A percentile compares a stretch with the other conserved stretches of the same genome.
Conservation (phyloP, 495 filamentous ascomycete species). For the Stereocaulon alpinum region DNA sequence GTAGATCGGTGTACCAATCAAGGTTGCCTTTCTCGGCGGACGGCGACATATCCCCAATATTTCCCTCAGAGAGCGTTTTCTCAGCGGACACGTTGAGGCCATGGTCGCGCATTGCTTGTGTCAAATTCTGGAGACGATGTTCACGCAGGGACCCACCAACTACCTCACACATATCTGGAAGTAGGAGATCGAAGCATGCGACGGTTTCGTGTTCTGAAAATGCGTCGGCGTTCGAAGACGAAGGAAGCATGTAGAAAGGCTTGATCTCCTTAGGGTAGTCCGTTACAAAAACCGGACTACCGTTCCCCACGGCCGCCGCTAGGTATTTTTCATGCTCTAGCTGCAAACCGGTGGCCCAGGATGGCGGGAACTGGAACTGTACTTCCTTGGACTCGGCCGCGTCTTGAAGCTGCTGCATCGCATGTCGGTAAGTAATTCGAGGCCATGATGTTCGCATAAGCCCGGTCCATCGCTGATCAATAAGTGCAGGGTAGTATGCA, state of each 20-base stretch:
- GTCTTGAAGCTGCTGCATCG: constrained; percentile 55
- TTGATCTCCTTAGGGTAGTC: constrained; percentile 80
- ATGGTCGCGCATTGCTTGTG: constrained; percentile 58
- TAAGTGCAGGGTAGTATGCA: constrained; percentile 22
- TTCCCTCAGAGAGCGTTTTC: neutral
- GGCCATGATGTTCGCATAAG: constrained; percentile 58
- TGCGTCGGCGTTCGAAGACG: constrained; percentile 13
- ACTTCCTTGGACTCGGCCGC: constrained; percentile 40
- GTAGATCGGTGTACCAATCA: constrained; percentile 90
- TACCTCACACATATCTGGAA: constrained; percentile 83
- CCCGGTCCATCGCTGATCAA: constrained; percentile 61
- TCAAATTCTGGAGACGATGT: constrained; percentile 61
- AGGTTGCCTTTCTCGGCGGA: constrained; percentile 41
- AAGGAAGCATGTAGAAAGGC: constrained; percentile 90
- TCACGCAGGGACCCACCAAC: constrained; percentile 91
- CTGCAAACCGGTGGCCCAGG: constrained; percentile 67
- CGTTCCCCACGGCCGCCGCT: constrained; percentile 56
- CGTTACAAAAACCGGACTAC: constrained; percentile 79
- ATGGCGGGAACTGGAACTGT: constrained; percentile 54
- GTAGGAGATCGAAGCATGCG: constrained; percentile 89
- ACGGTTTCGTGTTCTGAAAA: constrained; percentile 45
- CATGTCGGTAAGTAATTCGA: constrained; percentile 75
- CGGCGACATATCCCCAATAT: neutral
- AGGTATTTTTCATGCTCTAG: constrained; percentile 91
- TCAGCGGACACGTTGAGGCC: constrained; percentile 5